Evolutionary conservation across 768 basidiomycete genomes (phyloP), one percentile per base, ranked within the genome.

Genomic region (Xanthoconium stramineum): DNA sequence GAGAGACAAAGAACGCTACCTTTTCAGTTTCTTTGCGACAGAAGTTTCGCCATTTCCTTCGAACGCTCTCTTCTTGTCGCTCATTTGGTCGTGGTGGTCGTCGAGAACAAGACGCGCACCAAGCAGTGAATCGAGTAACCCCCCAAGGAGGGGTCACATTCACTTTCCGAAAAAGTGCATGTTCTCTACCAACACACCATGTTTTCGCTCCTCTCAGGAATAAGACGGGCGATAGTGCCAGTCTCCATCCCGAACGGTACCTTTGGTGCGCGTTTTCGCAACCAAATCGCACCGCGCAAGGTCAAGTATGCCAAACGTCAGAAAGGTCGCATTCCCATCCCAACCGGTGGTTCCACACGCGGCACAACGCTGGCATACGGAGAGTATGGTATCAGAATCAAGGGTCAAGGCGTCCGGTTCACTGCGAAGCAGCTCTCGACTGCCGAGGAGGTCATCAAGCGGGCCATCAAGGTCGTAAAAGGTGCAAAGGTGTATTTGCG

Each of bases 351-450:
- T 13, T 94, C 93, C 17, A 90, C 84, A 13, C 91, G 93, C 68
- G 97, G 96, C 20, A 95, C 97, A 5, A 93, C 93, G 2, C 83
- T 98, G 39, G 85, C 91, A 13, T 91, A 84, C 63, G 97, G 95
- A 38, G 88, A 95, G 8, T 99, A 86, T 82, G 97, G 97, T 11
- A 82, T 98, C 45, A 76, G 96, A 51, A 89, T 97, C 45, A 89
- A 90, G 63, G 88, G 87, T 0, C 81, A 89, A 53, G 91, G 92
- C 1, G 81, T 81, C 46, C 79, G 95, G 33, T 76, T 98, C 14
- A 88, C 83, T 19, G 95, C 93, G 1, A 96, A 96, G 72, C 94
- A 96, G 75, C 82, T 99, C 17, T 81, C 83, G 51, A 86, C 89
- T 0, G 91, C 88, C 0, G 87, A 94, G 73, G 91, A 92, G 53